Conservation (phyloP, 257 asterid genomes). For the Plantago ovata region DNA sequence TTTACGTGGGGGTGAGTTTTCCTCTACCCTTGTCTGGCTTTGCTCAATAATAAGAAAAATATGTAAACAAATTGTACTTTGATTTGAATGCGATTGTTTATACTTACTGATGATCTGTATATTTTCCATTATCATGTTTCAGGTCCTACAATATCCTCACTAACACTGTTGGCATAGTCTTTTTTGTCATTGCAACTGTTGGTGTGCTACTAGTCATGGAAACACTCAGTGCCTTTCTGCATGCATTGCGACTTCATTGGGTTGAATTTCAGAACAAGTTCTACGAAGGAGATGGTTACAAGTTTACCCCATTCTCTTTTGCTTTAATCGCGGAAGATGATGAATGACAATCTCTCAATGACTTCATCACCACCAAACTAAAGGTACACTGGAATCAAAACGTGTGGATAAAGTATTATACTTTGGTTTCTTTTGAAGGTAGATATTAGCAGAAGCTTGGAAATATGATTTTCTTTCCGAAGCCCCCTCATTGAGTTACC, state of each 20-base stretch:
- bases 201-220: conserved; percentile 61
- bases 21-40: neutral
- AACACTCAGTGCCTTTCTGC: conserved; percentile 59
- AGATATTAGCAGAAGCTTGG: neutral
- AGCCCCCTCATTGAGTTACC: neutral
- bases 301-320: conserved; percentile 51
- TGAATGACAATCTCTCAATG: conserved; percentile 22
- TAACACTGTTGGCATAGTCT: conserved; percentile 41
- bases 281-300: conserved; percentile 58
- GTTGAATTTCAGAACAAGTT: conserved; percentile 58
- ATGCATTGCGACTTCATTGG: conserved; percentile 63
- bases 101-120: neutral
- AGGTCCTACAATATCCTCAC: conserved; percentile 46
- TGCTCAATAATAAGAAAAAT: neutral
- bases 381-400: neutral
- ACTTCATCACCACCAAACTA: neutral
- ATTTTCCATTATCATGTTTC: neutral
- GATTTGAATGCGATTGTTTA: conserved; percentile 1
- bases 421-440: neutral
- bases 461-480: neutral
- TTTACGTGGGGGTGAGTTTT: conserved; percentile 47
- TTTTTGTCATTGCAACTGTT: conserved; percentile 48
- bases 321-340: conserved; percentile 36
- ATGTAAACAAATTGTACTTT: neutral
- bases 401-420: neutral